A percentile compares a stretch with the other conserved stretches of the same genome.
phyloP scores from a whole-genome alignment of 345 rosid species.

The Zanthoxylum bungeanum region DNA sequence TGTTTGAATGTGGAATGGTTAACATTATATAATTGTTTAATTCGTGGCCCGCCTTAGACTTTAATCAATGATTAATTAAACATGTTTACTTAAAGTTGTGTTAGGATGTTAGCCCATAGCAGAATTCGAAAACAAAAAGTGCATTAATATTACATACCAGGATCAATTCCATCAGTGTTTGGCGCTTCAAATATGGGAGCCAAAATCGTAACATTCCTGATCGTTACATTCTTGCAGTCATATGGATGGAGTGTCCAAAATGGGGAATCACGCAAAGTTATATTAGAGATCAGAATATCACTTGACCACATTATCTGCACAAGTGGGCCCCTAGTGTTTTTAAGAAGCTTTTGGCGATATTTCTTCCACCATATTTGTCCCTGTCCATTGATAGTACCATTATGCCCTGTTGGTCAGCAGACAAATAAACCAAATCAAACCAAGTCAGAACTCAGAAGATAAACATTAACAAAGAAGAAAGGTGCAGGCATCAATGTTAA shows the following conservation, averaged over 20 bases:
- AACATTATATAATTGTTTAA: background rate
- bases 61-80: background rate
- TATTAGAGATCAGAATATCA: slow-evolving; percentile 69
- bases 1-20: background rate
- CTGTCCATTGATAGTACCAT: slow-evolving; percentile 95
- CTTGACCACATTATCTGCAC: slow-evolving; percentile 96
- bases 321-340: slow-evolving; percentile 92
- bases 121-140: background rate
- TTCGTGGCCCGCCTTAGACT: background rate
- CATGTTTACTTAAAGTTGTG: background rate
- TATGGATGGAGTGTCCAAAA: slow-evolving; percentile 98
- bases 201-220: slow-evolving; percentile 73
- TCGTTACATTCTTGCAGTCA: slow-evolving; percentile 88
- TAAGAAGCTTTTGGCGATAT: slow-evolving; percentile 88
- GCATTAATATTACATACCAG: slow-evolving; percentile 45
- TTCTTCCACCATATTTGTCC: slow-evolving; percentile 98
- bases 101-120: background rate
- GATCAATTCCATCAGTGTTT: slow-evolving; percentile 97
- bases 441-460: background rate
- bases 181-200: slow-evolving; percentile 84
- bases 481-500: slow-evolving; percentile 2
- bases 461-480: background rate
- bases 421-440: slow-evolving; percentile 4
- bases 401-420: slow-evolving; percentile 58
- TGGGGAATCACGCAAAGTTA: slow-evolving; percentile 88